Percentiles rank a stretch among this genome's conserved stretches.
Conservation (phyloP, 192 early-diverging fungal species). For the Spizellomyces sp. region DNA sequence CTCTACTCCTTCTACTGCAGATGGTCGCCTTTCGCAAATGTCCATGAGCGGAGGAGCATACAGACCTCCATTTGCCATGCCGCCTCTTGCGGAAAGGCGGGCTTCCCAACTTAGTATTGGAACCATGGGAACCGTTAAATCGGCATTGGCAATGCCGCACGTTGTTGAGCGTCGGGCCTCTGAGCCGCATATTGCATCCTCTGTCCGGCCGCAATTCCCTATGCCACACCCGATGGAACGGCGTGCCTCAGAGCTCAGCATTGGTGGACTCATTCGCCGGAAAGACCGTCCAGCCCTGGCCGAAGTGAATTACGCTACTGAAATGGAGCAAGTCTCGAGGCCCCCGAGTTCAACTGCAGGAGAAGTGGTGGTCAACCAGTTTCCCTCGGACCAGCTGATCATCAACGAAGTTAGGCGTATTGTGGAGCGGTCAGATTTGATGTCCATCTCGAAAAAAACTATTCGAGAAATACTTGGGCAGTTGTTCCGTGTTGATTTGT, state of each 20-base stretch:
- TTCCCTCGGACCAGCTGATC: constrained; percentile 69
- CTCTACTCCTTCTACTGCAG: too few relatives aligned
- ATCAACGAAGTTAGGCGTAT: constrained; percentile 71
- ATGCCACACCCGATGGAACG: constrained; percentile 35
- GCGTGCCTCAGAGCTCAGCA: constrained; percentile 21
- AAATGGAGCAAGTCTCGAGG: not conserved
- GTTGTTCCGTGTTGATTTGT: constrained; percentile 77
- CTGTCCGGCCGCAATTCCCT: constrained; percentile 10
- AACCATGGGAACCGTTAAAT: too few relatives aligned
- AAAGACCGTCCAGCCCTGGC: not conserved
- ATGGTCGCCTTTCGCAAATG: too few relatives aligned
- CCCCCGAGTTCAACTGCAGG: constrained; percentile 1
- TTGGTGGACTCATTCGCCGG: constrained; percentile 20
- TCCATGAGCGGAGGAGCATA: too few relatives aligned
- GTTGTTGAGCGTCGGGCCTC: too few relatives aligned
- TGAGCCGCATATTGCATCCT: too few relatives aligned
- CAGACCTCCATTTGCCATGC: too few relatives aligned
- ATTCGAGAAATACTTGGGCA: constrained; percentile 76
- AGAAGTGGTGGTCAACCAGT: not conserved
- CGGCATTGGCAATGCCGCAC: too few relatives aligned
- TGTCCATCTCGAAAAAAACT: constrained; percentile 87
- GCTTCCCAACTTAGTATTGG: too few relatives aligned
- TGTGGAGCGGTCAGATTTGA: constrained; percentile 77
- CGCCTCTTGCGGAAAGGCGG: too few relatives aligned
- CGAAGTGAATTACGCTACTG: not conserved